Conservation (phyloP, 116 monocot species). For the Dioscorea cayenensis region DNA sequence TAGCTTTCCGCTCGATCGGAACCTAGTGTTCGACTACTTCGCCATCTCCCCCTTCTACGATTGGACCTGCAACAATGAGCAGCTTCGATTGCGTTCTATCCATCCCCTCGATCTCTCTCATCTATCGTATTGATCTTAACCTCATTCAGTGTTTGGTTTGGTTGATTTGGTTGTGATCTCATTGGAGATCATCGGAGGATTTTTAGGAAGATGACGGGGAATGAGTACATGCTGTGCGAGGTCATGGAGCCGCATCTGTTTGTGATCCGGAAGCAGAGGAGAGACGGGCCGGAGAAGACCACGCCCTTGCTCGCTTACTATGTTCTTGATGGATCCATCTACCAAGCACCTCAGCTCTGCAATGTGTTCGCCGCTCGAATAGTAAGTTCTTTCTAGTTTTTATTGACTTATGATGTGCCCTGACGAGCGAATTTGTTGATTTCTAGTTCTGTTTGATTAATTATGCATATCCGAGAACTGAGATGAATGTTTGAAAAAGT, state of each 20-base stretch:
- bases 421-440: no score
- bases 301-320: slow-evolving; percentile 81
- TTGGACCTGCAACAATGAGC: slow-evolving; percentile 92
- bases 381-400: slow-evolving; percentile 30
- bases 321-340: slow-evolving; percentile 90
- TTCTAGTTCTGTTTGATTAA: no score
- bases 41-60: slow-evolving; percentile 97
- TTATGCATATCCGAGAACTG: no score
- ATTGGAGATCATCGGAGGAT: not conserved
- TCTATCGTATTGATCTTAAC: slow-evolving; percentile 54
- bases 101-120: slow-evolving; percentile 91
- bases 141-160: not conserved
- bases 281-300: slow-evolving; percentile 88
- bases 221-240: slow-evolving; percentile 82
- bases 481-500: not conserved
- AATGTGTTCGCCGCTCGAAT: slow-evolving; percentile 85
- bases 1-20: slow-evolving; percentile 88
- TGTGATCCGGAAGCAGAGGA: slow-evolving; percentile 91
- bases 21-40: slow-evolving; percentile 97
- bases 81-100: slow-evolving; percentile 77
- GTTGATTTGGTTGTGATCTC: not conserved
- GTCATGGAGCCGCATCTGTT: slow-evolving; percentile 95
- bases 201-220: slow-evolving; percentile 92
- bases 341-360: slow-evolving; percentile 89
- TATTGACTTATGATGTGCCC: no score